A percentile compares a stretch with the other conserved stretches of the same genome.
Evolutionary conservation across 2,329 filamentous ascomycete species (phyloP).

Genomic region (Stylonectria norvegica): DNA sequence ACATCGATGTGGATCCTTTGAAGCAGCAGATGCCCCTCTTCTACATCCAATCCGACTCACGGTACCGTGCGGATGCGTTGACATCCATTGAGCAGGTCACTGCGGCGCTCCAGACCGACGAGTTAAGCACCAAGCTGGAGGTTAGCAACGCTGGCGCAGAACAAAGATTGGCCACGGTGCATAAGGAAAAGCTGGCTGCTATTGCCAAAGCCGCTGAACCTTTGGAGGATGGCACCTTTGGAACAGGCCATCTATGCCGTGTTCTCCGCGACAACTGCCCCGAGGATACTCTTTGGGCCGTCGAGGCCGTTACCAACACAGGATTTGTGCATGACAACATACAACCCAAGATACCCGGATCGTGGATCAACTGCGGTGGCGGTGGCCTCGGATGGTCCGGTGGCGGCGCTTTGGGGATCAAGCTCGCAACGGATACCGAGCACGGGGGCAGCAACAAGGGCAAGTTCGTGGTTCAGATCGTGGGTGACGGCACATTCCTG

Average conservation of each 20-base stretch:
- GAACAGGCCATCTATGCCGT: slow-evolving; percentile 39
- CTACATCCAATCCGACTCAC: slow-evolving; percentile 63
- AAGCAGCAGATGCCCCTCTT: slow-evolving; percentile 72
- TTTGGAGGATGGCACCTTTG: slow-evolving; percentile 51
- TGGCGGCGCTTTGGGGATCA: slow-evolving; percentile 71
- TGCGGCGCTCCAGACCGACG: slow-evolving; percentile 51
- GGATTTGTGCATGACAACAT: slow-evolving; percentile 67
- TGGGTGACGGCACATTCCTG: slow-evolving; percentile 56
- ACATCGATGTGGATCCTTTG: slow-evolving; percentile 63
- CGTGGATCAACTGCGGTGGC: slow-evolving; percentile 78
- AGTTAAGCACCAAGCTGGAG: slow-evolving; percentile 39
- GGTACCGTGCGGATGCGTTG: slow-evolving; percentile 64
- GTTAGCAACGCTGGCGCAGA: slow-evolving; percentile 14
- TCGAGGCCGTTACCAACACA: slow-evolving; percentile 76
- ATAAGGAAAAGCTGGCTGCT: slow-evolving; percentile 55
- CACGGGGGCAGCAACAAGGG: slow-evolving; percentile 42
- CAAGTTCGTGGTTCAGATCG: slow-evolving; percentile 53
- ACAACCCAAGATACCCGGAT: slow-evolving; percentile 62
- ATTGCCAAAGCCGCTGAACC: slow-evolving; percentile 59
- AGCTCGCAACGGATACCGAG: slow-evolving; percentile 56
- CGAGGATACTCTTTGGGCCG: slow-evolving; percentile 63
- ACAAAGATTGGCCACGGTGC: slow-evolving; percentile 52
- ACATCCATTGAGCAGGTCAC: slow-evolving; percentile 68
- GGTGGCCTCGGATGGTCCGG: slow-evolving; percentile 80
- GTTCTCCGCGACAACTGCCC: slow-evolving; percentile 33